Evolutionary conservation across 2,329 filamentous ascomycete genomes (phyloP).

Genomic region (Pseudocercospora crystallina): DNA sequence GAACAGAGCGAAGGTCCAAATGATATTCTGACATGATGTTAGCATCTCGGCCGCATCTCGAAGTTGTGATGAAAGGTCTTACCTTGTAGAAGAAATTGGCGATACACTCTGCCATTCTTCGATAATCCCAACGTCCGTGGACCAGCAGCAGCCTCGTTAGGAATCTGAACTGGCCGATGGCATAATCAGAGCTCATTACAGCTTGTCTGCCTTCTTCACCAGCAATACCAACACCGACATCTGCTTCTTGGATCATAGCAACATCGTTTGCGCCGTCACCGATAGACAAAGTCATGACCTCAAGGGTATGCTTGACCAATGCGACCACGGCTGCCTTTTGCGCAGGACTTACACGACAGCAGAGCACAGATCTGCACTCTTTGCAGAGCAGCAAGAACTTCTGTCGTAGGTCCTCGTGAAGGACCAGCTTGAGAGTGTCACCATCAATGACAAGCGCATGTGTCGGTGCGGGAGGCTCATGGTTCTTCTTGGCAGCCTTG

Average conservation of each 20-base stretch:
- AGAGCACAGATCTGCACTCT: slow-evolving; percentile 92
- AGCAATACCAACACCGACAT: slow-evolving; percentile 94
- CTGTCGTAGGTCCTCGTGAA: slow-evolving; percentile 79
- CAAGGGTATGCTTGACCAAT: slow-evolving; percentile 91
- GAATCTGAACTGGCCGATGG: slow-evolving; percentile 91
- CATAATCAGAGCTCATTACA: slow-evolving; percentile 94
- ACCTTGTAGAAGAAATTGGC: slow-evolving; percentile 99
- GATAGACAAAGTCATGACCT: slow-evolving; percentile 93
- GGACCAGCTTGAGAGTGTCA: slow-evolving; percentile 83
- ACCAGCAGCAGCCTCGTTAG: slow-evolving; percentile 81
- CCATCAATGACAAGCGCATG: slow-evolving; percentile 95
- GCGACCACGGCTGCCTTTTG: slow-evolving; percentile 97
- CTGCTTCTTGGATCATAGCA: slow-evolving; percentile 95
- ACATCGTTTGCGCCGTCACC: slow-evolving; percentile 95
- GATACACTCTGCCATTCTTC: slow-evolving; percentile 85
- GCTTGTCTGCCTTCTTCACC: slow-evolving; percentile 90
- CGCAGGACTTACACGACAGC: slow-evolving; percentile 93
- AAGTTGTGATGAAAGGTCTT: slow-evolving; percentile 24
- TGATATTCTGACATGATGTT: slow-evolving; percentile 67
- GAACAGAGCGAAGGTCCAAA: slow-evolving; percentile 95
- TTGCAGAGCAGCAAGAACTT: slow-evolving; percentile 96
- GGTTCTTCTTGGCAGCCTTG: slow-evolving; percentile 72
- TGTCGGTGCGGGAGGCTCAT: slow-evolving; percentile 81
- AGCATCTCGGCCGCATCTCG: slow-evolving; percentile 22
- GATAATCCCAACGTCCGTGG: slow-evolving; percentile 95